Base-by-base conservation (phyloP, 2,329 filamentous ascomycete species). In the Xylaria sp. region DNA sequence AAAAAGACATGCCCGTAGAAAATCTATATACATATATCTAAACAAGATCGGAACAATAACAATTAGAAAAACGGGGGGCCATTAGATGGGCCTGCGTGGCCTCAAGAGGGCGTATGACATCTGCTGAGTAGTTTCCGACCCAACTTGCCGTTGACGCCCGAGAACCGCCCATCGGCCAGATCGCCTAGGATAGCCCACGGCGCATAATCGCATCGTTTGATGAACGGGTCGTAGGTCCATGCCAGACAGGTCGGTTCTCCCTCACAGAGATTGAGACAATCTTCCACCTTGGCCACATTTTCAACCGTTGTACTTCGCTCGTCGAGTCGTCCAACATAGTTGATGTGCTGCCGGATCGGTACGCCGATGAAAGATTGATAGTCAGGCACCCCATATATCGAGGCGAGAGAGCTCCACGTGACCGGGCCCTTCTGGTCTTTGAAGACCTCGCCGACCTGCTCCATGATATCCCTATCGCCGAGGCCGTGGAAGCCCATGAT, bases 401-500 rank as follows among this genome's bases (percentile, higher is more conserved):
- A 73, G 78, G 82, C 84, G 23, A 87, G 67, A 45, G 84, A 78
- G 37, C 78, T 75, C 84, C 83, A 85, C 55, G 80, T 75, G 6
- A 85, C 75, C 0, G 82, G 80, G 43, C 75, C 69, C 23, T 73
- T 69, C 47, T 76, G 67, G 19, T 73, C 68, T 12, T 74, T 72
- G 60, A 86, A 80, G 14, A 73, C 74, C 21, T 73, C 71, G 21
- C 81, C 82, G 7, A 82, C 76, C 23, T 74, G 71, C 33, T 74
- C 68, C 84, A 86, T 86, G 59, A 76, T 76, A 9, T 76, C 75
- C 4, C 76, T 76, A 35, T 77, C 71, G 43, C 80, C 78, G 9
- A 86, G 75, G 28, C 79, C 80, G 69, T 86, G 84, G 68, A 86
- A 85, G 9, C 82, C 83, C 3, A 85, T 70, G 3, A 86, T 72